These are phyloP conservation scores for Ceratobasidium sp. DNA, from an alignment of 1,284 basidiomycete species.

Conservation along the genomic window DNA sequence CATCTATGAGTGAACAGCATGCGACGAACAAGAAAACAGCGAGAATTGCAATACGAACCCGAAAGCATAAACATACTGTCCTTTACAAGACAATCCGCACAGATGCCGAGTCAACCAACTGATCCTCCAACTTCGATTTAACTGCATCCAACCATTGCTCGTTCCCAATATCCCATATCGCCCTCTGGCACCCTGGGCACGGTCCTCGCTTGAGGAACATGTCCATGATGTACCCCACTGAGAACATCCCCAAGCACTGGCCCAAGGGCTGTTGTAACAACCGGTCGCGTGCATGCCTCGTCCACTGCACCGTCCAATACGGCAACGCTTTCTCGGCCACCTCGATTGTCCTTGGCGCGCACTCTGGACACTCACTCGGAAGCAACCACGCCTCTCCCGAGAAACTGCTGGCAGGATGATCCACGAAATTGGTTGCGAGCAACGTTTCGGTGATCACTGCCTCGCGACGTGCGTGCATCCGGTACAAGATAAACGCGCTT, in stretches of 20 bases:
- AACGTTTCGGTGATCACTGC: slow-evolving; percentile 40
- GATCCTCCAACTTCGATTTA: slow-evolving; percentile 28
- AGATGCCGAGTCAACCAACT: slow-evolving; percentile 39
- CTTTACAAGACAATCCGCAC: slow-evolving; percentile 42
- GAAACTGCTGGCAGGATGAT: slow-evolving; percentile 35
- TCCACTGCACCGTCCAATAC: slow-evolving; percentile 43
- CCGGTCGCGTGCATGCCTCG: slow-evolving; percentile 33
- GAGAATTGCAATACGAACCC: slow-evolving; percentile 8
- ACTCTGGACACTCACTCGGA: slow-evolving; percentile 37
- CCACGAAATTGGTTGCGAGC: slow-evolving; percentile 42
- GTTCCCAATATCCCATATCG: slow-evolving; percentile 39
- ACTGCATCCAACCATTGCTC: slow-evolving; percentile 41
- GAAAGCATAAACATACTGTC: slow-evolving; percentile 41
- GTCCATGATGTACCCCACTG: slow-evolving; percentile 36
- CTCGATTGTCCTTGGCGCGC: slow-evolving; percentile 37
- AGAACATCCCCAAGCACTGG: slow-evolving; percentile 33
- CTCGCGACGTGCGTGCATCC: slow-evolving; percentile 41
- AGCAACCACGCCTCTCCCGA: slow-evolving; percentile 37
- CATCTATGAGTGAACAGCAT: slow-evolving; percentile 33
- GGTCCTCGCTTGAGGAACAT: slow-evolving; percentile 40
- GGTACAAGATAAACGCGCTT: slow-evolving; percentile 36
- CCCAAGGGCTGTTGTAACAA: slow-evolving; percentile 19
- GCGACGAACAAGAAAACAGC: slow-evolving; percentile 27
- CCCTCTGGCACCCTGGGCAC: slow-evolving; percentile 36
- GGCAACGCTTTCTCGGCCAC: slow-evolving; percentile 39